Evolutionary conservation across 305 asterid species (phyloP).

Genomic region (Salvia sclarea): DNA sequence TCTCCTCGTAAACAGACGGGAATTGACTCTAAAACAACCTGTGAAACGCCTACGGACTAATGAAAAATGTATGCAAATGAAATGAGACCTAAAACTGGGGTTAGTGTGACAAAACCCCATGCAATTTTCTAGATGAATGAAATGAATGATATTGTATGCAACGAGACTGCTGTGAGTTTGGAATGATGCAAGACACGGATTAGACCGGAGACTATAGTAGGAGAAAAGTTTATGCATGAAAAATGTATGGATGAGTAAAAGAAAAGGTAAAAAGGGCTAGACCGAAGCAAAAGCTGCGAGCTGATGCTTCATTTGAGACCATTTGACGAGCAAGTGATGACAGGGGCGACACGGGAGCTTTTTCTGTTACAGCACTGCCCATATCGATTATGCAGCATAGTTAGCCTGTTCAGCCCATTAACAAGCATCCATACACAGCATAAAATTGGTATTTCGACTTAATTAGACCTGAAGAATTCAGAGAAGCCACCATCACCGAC

Average conservation of each 20-base stretch:
- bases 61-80: constrained; percentile 47
- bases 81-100: constrained; percentile 41
- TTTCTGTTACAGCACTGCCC: constrained; percentile 33
- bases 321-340: constrained; percentile 39
- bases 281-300: constrained; percentile 40
- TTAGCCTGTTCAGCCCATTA: constrained; percentile 35
- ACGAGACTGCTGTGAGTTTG: constrained; percentile 40
- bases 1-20: constrained; percentile 42
- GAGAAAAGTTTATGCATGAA: constrained; percentile 35
- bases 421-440: constrained; percentile 32
- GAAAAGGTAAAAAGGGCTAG: constrained; percentile 31
- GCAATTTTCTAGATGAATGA: constrained; percentile 39
- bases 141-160: constrained; percentile 55
- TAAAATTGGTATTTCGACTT: constrained; percentile 22
- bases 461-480: constrained; percentile 32
- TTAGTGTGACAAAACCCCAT: constrained; percentile 39
- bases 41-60: constrained; percentile 43
- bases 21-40: constrained; percentile 29
- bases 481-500: constrained; percentile 36
- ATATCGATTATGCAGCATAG: constrained; percentile 29
- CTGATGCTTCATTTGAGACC: constrained; percentile 32
- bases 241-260: constrained; percentile 25
- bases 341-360: constrained; percentile 27
- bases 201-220: constrained; percentile 38
- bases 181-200: constrained; percentile 59